These are phyloP conservation scores for Acmispon strigosus DNA, from an alignment of 306 rosid genomes.

Conservation along the genomic window DNA sequence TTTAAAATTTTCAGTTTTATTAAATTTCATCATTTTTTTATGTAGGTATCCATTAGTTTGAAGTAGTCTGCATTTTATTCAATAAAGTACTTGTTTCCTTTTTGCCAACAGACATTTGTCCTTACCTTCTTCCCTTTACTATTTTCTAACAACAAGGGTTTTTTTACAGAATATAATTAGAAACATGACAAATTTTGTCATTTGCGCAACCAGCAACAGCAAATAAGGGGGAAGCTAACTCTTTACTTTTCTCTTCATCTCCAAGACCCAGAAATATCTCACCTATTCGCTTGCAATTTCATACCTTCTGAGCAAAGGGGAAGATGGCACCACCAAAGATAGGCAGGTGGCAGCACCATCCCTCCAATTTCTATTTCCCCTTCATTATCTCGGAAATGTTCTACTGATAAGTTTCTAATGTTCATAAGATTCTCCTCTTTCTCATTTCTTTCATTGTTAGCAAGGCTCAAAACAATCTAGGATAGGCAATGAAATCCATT, in stretches of 20 bases:
- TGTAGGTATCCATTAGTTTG: background rate
- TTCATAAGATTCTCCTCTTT: background rate
- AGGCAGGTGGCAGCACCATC: background rate
- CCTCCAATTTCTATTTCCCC: background rate
- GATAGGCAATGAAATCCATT: background rate
- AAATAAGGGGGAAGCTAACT: background rate
- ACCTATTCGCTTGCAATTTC: background rate
- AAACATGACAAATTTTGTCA: background rate
- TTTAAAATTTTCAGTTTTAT: background rate
- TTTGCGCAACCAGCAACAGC: background rate
- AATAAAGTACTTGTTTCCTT: background rate
- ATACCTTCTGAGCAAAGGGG: background rate
- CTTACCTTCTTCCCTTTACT: background rate
- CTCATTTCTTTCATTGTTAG: background rate
- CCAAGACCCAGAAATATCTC: background rate
- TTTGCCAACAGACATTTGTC: background rate
- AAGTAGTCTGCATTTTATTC: background rate
- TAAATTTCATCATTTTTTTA: background rate
- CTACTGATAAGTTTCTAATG: background rate
- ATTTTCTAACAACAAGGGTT: background rate
- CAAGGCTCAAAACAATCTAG: background rate
- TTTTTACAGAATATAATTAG: background rate
- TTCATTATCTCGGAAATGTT: background rate
- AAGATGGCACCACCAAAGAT: background rate
- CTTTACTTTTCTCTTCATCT: constrained; percentile 10